These are phyloP conservation scores for Meira nashicola DNA, from an alignment of 1,284 basidiomycete genomes.

Conservation along the genomic window DNA sequence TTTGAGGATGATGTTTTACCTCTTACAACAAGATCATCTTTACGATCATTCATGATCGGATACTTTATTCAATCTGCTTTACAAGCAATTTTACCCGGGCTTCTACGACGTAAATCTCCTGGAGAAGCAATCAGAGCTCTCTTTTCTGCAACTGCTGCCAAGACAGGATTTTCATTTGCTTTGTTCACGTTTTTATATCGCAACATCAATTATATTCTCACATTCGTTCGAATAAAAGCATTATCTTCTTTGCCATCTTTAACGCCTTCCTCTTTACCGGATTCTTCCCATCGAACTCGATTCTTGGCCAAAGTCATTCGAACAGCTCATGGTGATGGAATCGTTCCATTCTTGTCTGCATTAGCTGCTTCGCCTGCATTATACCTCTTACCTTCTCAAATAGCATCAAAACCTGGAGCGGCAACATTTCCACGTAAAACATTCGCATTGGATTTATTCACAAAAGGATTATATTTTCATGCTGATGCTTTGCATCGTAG, in stretches of 20 bases:
- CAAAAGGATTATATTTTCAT: constrained; percentile 26
- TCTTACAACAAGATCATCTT: constrained; percentile 19
- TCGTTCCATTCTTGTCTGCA: constrained; percentile 16
- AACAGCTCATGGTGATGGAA: not conserved
- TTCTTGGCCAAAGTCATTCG: constrained; percentile 20
- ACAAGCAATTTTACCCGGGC: constrained; percentile 25
- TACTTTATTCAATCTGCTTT: constrained; percentile 24
- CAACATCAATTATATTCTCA: constrained; percentile 19
- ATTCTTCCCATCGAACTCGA: constrained; percentile 20
- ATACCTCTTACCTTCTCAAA: constrained; percentile 19
- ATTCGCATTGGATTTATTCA: constrained; percentile 27
- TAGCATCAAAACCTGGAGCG: not conserved
- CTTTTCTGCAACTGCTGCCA: constrained; percentile 22
- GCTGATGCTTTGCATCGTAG: constrained; percentile 21
- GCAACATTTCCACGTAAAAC: constrained; percentile 16
- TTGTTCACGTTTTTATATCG: constrained; percentile 37
- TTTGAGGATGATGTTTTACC: constrained; percentile 18
- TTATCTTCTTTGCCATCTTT: constrained; percentile 14
- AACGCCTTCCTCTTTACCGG: constrained; percentile 1
- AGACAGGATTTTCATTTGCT: constrained; percentile 22
- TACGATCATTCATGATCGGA: constrained; percentile 25
- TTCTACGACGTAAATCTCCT: constrained; percentile 27
- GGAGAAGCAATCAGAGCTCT: constrained; percentile 20
- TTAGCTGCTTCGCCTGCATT: constrained; percentile 22
- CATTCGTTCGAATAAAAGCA: constrained; percentile 18